These are phyloP conservation scores for Flaveria ramosissima DNA, from an alignment of 129 eudicot genomes.

Conservation along the genomic window DNA sequence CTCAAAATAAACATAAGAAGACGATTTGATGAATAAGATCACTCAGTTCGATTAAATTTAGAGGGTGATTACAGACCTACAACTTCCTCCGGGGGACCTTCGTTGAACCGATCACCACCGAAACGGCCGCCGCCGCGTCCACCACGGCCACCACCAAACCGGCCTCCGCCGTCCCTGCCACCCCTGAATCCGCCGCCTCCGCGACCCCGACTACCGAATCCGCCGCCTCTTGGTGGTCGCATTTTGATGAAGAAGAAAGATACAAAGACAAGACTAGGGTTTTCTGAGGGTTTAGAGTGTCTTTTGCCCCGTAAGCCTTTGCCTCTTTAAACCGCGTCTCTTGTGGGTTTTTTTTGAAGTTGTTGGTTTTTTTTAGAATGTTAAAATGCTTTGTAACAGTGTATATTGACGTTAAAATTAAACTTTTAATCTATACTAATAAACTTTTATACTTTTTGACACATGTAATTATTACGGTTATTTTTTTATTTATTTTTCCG, in stretches of 20 bases:
- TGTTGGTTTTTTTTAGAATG: too few relatives aligned
- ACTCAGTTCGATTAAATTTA: not conserved
- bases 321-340: conserved; percentile 20
- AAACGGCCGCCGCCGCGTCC: conserved; percentile 46
- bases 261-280: conserved; percentile 34
- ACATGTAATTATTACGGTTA: too few relatives aligned
- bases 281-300: conserved; percentile 37
- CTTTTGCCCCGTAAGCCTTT: not conserved
- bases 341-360: too few relatives aligned
- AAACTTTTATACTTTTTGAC: too few relatives aligned
- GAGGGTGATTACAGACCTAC: conserved; percentile 38
- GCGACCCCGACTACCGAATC: conserved; percentile 37
- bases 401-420: too few relatives aligned
- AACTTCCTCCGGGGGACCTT: conserved; percentile 67
- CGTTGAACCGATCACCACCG: conserved; percentile 48
- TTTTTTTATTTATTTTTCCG: too few relatives aligned
- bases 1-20: not conserved
- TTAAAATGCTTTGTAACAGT: too few relatives aligned
- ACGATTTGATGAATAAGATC: not conserved
- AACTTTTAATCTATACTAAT: too few relatives aligned
- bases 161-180: conserved; percentile 42
- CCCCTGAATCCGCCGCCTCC: conserved; percentile 48
- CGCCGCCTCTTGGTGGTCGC: conserved; percentile 71
- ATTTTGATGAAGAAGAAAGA: conserved; percentile 56
- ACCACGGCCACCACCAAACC: conserved; percentile 45